These are phyloP conservation scores for Zoysia pacifica DNA, from an alignment of 176 grass and related monocot species.

Conservation along the genomic window DNA sequence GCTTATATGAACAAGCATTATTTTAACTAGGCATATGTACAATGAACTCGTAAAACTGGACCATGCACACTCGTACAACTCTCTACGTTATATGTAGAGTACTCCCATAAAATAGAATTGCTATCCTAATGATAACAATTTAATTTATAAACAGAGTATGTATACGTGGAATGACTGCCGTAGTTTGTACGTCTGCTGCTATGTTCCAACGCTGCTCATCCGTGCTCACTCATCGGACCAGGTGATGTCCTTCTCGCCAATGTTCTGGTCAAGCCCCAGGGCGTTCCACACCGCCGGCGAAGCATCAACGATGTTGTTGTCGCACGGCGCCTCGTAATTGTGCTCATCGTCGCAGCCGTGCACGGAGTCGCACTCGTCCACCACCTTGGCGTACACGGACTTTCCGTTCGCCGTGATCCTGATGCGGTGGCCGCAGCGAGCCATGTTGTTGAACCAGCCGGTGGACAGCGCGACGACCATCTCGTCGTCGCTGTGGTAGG, in stretches of 20 bases:
- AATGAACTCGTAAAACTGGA: too few species aligned
- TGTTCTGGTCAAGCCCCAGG: conserved; percentile 15
- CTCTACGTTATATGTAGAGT: too few species aligned
- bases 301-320: conserved; percentile 25
- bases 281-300: conserved; percentile 45
- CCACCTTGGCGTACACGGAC: conserved; percentile 48
- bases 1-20: too few species aligned
- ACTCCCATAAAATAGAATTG: too few species aligned
- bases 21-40: too few species aligned
- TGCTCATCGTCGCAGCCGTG: conserved; percentile 45
- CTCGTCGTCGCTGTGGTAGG: conserved; percentile 3
- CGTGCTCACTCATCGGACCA: conserved; percentile 34
- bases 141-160: too few species aligned
- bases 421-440: conserved; percentile 37
- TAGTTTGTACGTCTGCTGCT: too few species aligned
- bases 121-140: too few species aligned
- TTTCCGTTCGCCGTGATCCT: conserved; percentile 30
- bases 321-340: conserved; percentile 31
- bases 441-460: conserved; percentile 35
- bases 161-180: too few species aligned
- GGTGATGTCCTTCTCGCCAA: conserved; percentile 9
- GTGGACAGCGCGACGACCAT: conserved; percentile 44
- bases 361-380: conserved; percentile 53
- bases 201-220: background rate
- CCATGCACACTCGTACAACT: too few species aligned